Conservation (phyloP, 768 basidiomycete genomes). For the Mycena venus region DNA sequence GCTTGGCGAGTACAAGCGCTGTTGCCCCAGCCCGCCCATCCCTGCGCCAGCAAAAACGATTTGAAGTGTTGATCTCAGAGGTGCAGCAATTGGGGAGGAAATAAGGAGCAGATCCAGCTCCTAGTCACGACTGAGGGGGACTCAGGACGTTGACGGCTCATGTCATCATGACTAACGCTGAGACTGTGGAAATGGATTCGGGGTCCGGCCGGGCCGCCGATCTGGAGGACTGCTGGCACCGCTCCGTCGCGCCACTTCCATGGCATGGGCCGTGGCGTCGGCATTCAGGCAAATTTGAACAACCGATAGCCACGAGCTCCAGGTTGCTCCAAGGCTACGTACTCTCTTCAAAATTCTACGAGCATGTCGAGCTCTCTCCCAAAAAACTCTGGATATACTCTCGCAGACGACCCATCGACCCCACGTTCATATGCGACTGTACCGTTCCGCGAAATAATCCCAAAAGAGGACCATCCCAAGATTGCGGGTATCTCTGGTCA, state of each 20-base stretch:
- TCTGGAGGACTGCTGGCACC: neutral
- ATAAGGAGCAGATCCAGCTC: neutral
- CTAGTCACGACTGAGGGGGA: too few species aligned
- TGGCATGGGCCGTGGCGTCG: neutral
- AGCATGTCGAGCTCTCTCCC: neutral
- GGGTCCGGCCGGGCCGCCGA: neutral
- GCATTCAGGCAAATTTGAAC: neutral
- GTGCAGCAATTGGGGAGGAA: neutral
- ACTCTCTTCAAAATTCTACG: neutral
- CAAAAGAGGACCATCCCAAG: neutral
- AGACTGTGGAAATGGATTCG: neutral
- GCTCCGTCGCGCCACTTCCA: neutral
- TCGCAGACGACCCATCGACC: neutral
- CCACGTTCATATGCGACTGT: neutral
- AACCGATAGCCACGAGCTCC: too few species aligned
- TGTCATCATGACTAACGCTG: too few species aligned
- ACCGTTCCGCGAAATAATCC: neutral
- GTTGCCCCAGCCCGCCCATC: constrained; percentile 45
- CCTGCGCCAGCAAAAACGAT: constrained; percentile 36
- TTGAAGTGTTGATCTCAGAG: constrained; percentile 13
- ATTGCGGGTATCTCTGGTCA: neutral
- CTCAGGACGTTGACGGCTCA: too few species aligned
- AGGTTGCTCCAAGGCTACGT: neutral
- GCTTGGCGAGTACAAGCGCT: constrained; percentile 44
- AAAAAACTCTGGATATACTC: neutral